Conservation (phyloP, 2,329 filamentous ascomycete genomes). For the Curvularia sp. region DNA sequence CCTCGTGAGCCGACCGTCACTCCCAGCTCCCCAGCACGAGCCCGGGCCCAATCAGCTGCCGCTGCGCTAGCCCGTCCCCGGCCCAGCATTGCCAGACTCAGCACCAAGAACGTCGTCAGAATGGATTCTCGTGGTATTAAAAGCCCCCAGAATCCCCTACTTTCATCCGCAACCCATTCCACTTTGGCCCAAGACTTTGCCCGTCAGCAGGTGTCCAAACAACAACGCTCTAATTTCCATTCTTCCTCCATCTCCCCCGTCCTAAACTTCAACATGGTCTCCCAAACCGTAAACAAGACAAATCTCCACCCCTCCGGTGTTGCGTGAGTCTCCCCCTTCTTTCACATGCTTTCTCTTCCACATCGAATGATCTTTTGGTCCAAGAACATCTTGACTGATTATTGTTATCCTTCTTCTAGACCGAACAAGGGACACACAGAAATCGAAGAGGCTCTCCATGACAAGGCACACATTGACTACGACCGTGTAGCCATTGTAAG, state of each 20-base stretch:
- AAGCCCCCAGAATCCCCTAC: conserved; percentile 45
- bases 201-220: conserved; percentile 64
- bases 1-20: conserved; percentile 32
- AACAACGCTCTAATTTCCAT: conserved; percentile 65
- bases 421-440: conserved; percentile 90
- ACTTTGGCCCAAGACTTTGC: conserved; percentile 63
- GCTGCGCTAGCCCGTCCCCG: conserved; percentile 32
- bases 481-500: conserved; percentile 96
- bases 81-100: conserved; percentile 30
- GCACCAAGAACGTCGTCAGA: conserved; percentile 38
- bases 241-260: conserved; percentile 60
- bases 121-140: conserved; percentile 48
- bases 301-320: conserved; percentile 89
- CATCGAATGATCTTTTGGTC: not conserved
- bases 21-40: conserved; percentile 21
- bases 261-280: conserved; percentile 49
- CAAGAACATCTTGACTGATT: conserved; percentile 25
- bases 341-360: conserved; percentile 13
- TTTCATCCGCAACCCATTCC: conserved; percentile 51
- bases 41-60: conserved; percentile 35
- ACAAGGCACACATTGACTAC: conserved; percentile 98
- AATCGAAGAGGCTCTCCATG: conserved; percentile 95
- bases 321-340: conserved; percentile 66
- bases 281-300: conserved; percentile 82
- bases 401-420: conserved; percentile 55